These are phyloP conservation scores for Sporothrix curviconia DNA, from an alignment of 2,329 filamentous ascomycete species.

Conservation along the genomic window DNA sequence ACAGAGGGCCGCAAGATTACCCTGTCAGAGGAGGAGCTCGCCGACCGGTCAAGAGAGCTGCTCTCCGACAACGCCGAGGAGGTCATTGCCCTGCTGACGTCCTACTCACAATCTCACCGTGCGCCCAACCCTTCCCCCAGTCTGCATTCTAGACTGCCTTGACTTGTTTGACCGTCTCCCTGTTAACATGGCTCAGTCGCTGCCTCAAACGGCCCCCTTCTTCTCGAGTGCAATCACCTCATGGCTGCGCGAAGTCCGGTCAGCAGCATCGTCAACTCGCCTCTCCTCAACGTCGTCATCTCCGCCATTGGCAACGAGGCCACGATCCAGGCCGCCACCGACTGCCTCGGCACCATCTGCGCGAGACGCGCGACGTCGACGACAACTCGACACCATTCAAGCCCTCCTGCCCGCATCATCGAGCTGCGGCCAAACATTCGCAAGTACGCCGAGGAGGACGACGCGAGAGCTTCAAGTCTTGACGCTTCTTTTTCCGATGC, in stretches of 20 bases:
- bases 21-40: slow-evolving; percentile 93
- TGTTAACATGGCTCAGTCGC: too few relatives aligned
- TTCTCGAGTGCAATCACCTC: slow-evolving; percentile 95
- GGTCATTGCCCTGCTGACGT: slow-evolving; percentile 79
- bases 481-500: slow-evolving; percentile 87
- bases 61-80: slow-evolving; percentile 84
- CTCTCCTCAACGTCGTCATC: slow-evolving; percentile 74
- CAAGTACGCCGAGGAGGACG: slow-evolving; percentile 70
- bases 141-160: neutral
- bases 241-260: slow-evolving; percentile 90
- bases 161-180: neutral
- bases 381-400: slow-evolving; percentile 78
- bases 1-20: slow-evolving; percentile 99
- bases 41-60: slow-evolving; percentile 76
- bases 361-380: slow-evolving; percentile 89
- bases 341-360: slow-evolving; percentile 88
- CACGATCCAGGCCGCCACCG: slow-evolving; percentile 81
- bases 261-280: slow-evolving; percentile 73
- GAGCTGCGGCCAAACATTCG: slow-evolving; percentile 69
- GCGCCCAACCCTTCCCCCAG: slow-evolving; percentile 31
- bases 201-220: slow-evolving; percentile 77
- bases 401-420: slow-evolving; percentile 76
- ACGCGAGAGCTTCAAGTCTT: slow-evolving; percentile 85
- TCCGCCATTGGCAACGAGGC: slow-evolving; percentile 66
- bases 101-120: slow-evolving; percentile 90